A percentile compares a stretch with the other conserved stretches of the same genome.
These are phyloP conservation scores for Choanephora cucurbitarum DNA, from an alignment of 371 early-diverging fungal species.

Conservation along the genomic window DNA sequence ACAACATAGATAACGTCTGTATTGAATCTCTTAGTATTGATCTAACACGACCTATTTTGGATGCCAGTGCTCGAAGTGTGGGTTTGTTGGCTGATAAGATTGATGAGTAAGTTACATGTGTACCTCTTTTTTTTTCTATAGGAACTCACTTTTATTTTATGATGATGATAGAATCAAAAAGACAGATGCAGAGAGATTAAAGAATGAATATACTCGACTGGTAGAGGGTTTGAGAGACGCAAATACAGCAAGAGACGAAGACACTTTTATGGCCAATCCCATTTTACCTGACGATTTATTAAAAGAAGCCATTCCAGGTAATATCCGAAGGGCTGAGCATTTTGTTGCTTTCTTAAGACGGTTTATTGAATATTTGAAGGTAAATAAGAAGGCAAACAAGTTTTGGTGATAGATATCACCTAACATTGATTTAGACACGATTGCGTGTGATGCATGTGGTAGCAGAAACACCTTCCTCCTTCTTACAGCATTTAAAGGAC, in stretches of 20 bases:
- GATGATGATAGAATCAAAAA: slow-evolving; percentile 73
- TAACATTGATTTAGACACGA: no score
- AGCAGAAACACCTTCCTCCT: slow-evolving; percentile 93
- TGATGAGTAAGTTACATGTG: slow-evolving; percentile 63
- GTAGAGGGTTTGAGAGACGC: slow-evolving; percentile 91
- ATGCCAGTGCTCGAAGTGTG: slow-evolving; percentile 85
- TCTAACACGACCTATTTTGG: slow-evolving; percentile 88
- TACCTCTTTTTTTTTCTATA: no score
- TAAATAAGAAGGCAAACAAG: no score
- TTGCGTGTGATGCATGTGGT: slow-evolving; percentile 97
- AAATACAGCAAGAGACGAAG: slow-evolving; percentile 71
- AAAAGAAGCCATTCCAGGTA: slow-evolving; percentile 97
- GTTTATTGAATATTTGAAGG: slow-evolving; percentile 98
- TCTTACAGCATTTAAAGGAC: slow-evolving; percentile 91
- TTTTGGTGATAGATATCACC: no score
- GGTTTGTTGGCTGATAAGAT: slow-evolving; percentile 71
- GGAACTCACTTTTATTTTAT: background rate
- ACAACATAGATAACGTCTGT: slow-evolving; percentile 99
- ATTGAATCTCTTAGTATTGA: slow-evolving; percentile 98
- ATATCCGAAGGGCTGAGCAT: slow-evolving; percentile 97
- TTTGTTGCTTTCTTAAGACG: slow-evolving; percentile 97
- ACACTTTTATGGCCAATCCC: slow-evolving; percentile 76
- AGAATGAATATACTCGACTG: slow-evolving; percentile 84
- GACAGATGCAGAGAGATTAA: slow-evolving; percentile 84
- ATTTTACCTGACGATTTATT: slow-evolving; percentile 93